phyloP scores from a whole-genome alignment of 2,329 filamentous ascomycete genomes.

The Diaporthe nobilis region DNA sequence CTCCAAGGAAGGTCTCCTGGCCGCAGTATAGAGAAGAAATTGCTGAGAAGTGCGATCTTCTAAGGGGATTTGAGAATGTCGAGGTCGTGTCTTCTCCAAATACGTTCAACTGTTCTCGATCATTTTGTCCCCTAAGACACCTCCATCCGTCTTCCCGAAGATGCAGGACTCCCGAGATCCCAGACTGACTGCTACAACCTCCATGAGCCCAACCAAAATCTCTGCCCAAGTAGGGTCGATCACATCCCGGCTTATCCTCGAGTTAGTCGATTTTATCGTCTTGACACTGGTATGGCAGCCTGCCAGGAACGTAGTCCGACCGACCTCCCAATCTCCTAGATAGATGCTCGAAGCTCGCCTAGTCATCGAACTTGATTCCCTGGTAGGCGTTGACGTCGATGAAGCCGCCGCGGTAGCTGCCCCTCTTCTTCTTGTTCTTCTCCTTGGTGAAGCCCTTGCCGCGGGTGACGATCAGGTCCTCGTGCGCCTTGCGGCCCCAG shows the following conservation, averaged over 20 bases:
- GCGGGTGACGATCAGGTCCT: conserved; percentile 90
- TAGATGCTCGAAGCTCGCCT: conserved; percentile 48
- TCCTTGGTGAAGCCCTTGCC: conserved; percentile 99
- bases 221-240: neutral
- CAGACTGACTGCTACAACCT: neutral
- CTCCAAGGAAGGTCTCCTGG: neutral
- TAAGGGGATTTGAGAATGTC: neutral
- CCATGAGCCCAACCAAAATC: neutral
- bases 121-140: neutral
- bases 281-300: neutral
- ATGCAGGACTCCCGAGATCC: no score
- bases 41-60: neutral
- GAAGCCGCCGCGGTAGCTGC: conserved; percentile 88
- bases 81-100: neutral
- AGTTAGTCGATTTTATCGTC: neutral
- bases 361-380: conserved; percentile 96
- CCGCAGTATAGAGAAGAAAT: accelerated
- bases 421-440: conserved; percentile 98
- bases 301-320: neutral
- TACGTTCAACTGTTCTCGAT: neutral
- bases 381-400: conserved; percentile 89
- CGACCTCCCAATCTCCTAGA: neutral
- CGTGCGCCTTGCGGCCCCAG: conserved; percentile 90
- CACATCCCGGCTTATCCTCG: neutral
- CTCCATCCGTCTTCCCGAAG: neutral